Evolutionary conservation across 2,329 filamentous ascomycete species (phyloP), one percentile per base, ranked within the genome.

Genomic region (Phialophora verrucosa): DNA sequence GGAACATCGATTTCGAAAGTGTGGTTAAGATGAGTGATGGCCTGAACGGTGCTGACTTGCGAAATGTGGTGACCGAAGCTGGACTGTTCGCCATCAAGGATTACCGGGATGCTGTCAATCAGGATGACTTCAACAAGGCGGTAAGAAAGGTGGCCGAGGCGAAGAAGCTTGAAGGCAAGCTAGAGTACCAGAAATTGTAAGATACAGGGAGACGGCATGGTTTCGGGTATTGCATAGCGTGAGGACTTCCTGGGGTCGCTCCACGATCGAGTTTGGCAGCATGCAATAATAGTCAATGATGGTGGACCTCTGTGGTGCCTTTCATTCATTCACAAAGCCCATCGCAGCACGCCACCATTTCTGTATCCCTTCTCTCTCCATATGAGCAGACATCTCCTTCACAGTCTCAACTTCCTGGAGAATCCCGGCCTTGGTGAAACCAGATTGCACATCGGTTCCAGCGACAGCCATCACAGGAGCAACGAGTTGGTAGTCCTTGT

Each of bases 1-100:
- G 94, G 0, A 95, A 99, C 70, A 92, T 99, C 76, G 96, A 99
- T 79, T 99, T 96, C 76, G 95, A 99, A 86, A 97, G 92, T 75
- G 93, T 99, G 67, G 95, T 99, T 73, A 99, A 99, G 88, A 99
- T 99, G 95, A 97, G 93, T 74, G 95, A 99, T 76, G 93, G 94
- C 31, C 86, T 99, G 74, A 99, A 99, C 80, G 95, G 95, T 77
- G 95, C 95, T 59, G 95, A 99, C 87, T 82, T 99, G 83, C 87
- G 95, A 76, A 99, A 99, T 77, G 93, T 99, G 60, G 93, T 99
- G 60, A 99, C 95, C 14, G 95, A 99, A 85, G 95, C 95, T 72
- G 95, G 95, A 70, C 83, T 99, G 47, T 98, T 97, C 79, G 93
- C 95, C 51, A 99, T 99, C 86, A 98, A 98, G 81, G 95, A 97